Evolutionary conservation across 1,284 basidiomycete genomes (phyloP).

Genomic region (Sanghuangporus weigelae): DNA sequence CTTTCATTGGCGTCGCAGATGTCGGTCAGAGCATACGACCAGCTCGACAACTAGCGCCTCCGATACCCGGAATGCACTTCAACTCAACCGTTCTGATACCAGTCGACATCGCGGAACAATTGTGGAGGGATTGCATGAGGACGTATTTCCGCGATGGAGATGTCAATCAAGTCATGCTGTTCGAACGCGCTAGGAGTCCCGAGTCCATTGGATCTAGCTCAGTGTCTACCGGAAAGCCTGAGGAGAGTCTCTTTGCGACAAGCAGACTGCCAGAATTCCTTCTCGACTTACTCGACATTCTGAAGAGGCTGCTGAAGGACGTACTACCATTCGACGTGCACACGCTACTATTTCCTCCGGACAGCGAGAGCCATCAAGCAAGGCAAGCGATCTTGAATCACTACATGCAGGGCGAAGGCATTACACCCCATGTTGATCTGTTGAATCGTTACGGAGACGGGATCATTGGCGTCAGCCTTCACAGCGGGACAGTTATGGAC

Average conservation of each 20-base stretch:
- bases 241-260: background rate
- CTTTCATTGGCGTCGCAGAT: background rate
- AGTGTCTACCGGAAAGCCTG: conserved; percentile 13
- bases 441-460: conserved; percentile 72
- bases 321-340: conserved; percentile 44
- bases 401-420: conserved; percentile 76
- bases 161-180: conserved; percentile 75
- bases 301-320: conserved; percentile 44
- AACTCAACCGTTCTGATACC: conserved; percentile 47
- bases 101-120: conserved; percentile 40
- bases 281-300: conserved; percentile 42
- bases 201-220: conserved; percentile 4
- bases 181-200: conserved; percentile 40
- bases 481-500: conserved; percentile 69
- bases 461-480: conserved; percentile 73
- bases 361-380: conserved; percentile 35
- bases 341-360: conserved; percentile 46
- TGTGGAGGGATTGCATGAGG: conserved; percentile 49
- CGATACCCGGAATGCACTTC: conserved; percentile 62
- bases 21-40: background rate
- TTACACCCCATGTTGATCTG: conserved; percentile 74
- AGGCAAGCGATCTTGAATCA: conserved; percentile 79
- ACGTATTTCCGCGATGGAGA: conserved; percentile 49
- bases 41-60: conserved; percentile 34
- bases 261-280: conserved; percentile 52